Percentiles rank a stretch among this genome's conserved stretches.
Conservation (phyloP, 345 rosid genomes). For the Carallia brachiata region DNA sequence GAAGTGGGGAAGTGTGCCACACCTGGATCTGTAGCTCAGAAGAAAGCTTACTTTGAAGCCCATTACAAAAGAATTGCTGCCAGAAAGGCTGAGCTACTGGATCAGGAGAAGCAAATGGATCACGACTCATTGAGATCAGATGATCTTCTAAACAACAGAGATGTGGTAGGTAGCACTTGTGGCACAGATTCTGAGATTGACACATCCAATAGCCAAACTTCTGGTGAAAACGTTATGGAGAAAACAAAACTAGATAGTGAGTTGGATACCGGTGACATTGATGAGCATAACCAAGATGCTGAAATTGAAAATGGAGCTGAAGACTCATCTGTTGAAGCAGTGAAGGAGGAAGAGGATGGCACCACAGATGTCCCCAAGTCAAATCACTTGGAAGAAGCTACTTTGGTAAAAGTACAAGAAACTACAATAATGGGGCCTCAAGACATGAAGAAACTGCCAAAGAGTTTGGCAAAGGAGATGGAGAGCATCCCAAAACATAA, state of each 20-base stretch:
- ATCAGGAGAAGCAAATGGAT: slow-evolving; percentile 59
- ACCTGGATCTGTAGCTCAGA: slow-evolving; percentile 95
- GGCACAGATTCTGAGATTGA: slow-evolving; percentile 25
- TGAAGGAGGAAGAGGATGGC: slow-evolving; percentile 33
- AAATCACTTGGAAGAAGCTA: slow-evolving; percentile 17
- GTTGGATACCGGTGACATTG: slow-evolving; percentile 16
- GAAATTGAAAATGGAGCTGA: slow-evolving; percentile 32
- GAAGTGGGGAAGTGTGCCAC: slow-evolving; percentile 95
- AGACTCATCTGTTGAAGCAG: slow-evolving; percentile 30
- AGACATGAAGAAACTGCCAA: slow-evolving; percentile 27
- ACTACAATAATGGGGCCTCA: slow-evolving; percentile 4
- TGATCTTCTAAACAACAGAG: slow-evolving; percentile 28
- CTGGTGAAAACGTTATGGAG: slow-evolving; percentile 37
- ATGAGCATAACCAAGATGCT: slow-evolving; percentile 39
- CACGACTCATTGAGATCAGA: slow-evolving; percentile 25
- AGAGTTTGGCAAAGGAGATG: slow-evolving; percentile 30
- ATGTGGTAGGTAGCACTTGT: slow-evolving; percentile 21
- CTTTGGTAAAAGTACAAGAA: not conserved
- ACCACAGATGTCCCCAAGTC: not conserved
- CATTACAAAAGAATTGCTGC: slow-evolving; percentile 92
- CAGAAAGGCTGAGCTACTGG: slow-evolving; percentile 67
- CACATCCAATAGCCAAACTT: slow-evolving; percentile 19
- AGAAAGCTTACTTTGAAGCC: slow-evolving; percentile 93
- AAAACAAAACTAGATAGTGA: slow-evolving; percentile 34
- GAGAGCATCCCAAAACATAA: slow-evolving; percentile 22